Base-by-base conservation (phyloP, 441 rosid species). In the Iberis amara region DNA sequence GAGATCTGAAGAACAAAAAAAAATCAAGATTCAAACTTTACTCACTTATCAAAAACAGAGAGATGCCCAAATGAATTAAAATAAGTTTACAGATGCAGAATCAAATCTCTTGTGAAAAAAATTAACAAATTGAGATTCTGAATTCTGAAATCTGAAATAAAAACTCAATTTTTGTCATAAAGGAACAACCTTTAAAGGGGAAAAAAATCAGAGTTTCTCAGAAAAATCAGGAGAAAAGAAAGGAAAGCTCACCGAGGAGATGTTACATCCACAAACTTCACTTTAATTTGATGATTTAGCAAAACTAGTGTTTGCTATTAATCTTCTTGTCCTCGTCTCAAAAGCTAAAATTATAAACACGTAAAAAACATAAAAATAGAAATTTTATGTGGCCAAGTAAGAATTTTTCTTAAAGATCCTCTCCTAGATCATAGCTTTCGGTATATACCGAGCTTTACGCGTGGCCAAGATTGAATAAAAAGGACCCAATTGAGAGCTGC, bases 181-280 rank as follows among this genome's bases (percentile, higher is more conserved):
- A 64, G 41, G 18, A 64, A 44, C n/a, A 5, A 42, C 23, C 47
- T 55, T 36, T 62, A 11, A 13, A 39, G 2, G 2, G 2, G 1
- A 0, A 40, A 6, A 5, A 31, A 55, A 36, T 49, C 2, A 31
- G 14, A 32, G 13, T 5, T 33, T 45, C 23, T 7, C 36, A 57
- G 64, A 54, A 59, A 66, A 54, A 48, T 36, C 57, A 11, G 62
- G 14, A 54, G 71, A 59, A 47, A 59, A 59, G 31, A 39, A 45
- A 59, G 39, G 39, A 33, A 36, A 23, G 52, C 69, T 63, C 41
- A 65, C 77, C 73, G 1, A 41, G 4, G 27, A 24, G 53, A 44
- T 59, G 59, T 57, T 65, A 39, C 70, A 57, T 60, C 79, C 75
- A 75, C 72, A 52, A 61, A 24, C 5, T 4, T 8, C 42, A 28